phyloP scores from a whole-genome alignment of 805 yeast species.

The Monosporozyma aquatica region DNA sequence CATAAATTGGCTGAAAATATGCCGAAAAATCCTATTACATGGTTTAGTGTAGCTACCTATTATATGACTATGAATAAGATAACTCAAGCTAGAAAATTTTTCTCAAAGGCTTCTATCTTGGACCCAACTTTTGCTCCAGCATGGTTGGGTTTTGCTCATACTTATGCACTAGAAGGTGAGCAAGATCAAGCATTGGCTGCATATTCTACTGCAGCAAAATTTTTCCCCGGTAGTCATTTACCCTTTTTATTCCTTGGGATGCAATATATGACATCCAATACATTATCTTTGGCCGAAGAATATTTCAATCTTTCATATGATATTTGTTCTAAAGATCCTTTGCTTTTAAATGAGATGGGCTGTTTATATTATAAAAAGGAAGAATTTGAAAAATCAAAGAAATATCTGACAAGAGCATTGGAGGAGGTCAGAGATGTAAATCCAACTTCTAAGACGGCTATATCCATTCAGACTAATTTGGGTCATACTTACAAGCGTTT shows the following conservation, averaged over 20 bases:
- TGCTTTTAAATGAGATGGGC: slow-evolving; percentile 84
- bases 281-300: slow-evolving; percentile 75
- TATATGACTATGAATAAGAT: slow-evolving; percentile 66
- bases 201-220: slow-evolving; percentile 86
- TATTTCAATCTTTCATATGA: slow-evolving; percentile 67
- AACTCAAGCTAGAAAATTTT: slow-evolving; percentile 76
- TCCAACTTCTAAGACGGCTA: slow-evolving; percentile 75
- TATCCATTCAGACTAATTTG: slow-evolving; percentile 74
- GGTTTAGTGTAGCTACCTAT: slow-evolving; percentile 90
- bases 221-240: slow-evolving; percentile 83
- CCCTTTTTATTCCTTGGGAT: slow-evolving; percentile 89
- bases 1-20: slow-evolving; percentile 80
- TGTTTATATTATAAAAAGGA: slow-evolving; percentile 77
- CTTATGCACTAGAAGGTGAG: slow-evolving; percentile 97
- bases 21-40: slow-evolving; percentile 74
- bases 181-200: slow-evolving; percentile 98
- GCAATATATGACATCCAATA: slow-evolving; percentile 89
- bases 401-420: slow-evolving; percentile 60
- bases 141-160: slow-evolving; percentile 97
- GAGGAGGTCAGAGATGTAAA: slow-evolving; percentile 58
- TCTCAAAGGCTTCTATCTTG: slow-evolving; percentile 78
- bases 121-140: slow-evolving; percentile 90
- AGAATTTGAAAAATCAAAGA: slow-evolving; percentile 60
- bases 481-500: slow-evolving; percentile 80
- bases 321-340: slow-evolving; percentile 78